phyloP scores from a whole-genome alignment of 2,329 filamentous ascomycete genomes.

The Aspergillus neoniger region DNA sequence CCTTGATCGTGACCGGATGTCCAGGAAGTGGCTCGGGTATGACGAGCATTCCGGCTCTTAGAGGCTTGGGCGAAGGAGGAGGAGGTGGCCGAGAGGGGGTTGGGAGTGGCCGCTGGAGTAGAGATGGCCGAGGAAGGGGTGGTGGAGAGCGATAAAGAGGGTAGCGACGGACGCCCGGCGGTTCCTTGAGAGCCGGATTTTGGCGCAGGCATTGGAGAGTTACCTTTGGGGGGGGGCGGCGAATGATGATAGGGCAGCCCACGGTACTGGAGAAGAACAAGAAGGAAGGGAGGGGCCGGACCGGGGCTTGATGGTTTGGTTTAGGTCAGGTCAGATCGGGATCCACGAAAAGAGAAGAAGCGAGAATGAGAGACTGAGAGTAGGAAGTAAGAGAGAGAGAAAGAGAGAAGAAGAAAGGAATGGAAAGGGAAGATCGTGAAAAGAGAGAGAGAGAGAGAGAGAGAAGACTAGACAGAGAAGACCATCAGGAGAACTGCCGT shows the following conservation, averaged over 20 bases:
- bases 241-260: conserved; percentile 15
- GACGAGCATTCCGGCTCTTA: conserved; percentile 38
- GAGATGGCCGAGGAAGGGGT: conserved; percentile 8
- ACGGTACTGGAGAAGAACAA: not conserved
- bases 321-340: not conserved
- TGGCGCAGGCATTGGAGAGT: conserved; percentile 23
- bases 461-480: not conserved
- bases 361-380: not conserved
- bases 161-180: conserved; percentile 17
- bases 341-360: conserved; percentile 11
- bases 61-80: conserved; percentile 22
- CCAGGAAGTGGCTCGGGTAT: conserved; percentile 40
- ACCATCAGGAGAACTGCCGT: conserved; percentile 4
- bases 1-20: conserved; percentile 36
- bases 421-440: not conserved
- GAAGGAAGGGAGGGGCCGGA: conserved; percentile 7
- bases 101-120: conserved; percentile 23
- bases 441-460: not conserved
- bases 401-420: not conserved
- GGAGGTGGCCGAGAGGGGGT: conserved; percentile 26
- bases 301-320: not conserved
- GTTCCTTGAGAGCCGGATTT: conserved; percentile 17
- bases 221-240: conserved; percentile 4
- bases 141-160: conserved; percentile 13
- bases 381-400: not conserved